These are phyloP conservation scores for Pistacia atlantica DNA, from an alignment of 345 rosid species.

Conservation along the genomic window DNA sequence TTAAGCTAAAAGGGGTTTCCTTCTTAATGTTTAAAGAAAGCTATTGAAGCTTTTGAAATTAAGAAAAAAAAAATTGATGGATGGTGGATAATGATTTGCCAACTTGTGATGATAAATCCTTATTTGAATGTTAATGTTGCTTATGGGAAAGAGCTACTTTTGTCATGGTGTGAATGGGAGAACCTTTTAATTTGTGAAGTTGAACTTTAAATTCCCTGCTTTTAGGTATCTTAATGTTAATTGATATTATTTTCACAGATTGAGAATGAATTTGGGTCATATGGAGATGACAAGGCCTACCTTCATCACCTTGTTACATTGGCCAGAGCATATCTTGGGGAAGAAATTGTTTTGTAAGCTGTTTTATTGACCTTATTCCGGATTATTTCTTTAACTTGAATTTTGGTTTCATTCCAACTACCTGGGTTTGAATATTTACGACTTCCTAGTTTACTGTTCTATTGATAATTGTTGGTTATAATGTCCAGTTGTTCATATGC, in stretches of 20 bases:
- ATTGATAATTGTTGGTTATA: background rate
- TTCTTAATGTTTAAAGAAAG: background rate
- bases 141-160: background rate
- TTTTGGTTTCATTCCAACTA: background rate
- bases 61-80: background rate
- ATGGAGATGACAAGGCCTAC: slow-evolving; percentile 85
- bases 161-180: background rate
- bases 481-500: background rate
- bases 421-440: background rate
- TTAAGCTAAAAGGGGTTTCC: background rate
- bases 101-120: background rate
- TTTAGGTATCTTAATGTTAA: background rate
- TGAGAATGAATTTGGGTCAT: slow-evolving; percentile 97
- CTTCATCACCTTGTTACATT: slow-evolving; percentile 61
- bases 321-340: slow-evolving; percentile 69
- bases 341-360: slow-evolving; percentile 69
- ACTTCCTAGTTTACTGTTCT: background rate
- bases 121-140: background rate
- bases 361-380: slow-evolving; percentile 15
- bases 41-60: background rate
- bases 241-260: slow-evolving; percentile 49
- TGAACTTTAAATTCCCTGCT: slow-evolving; percentile 17
- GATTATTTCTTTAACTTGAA: background rate
- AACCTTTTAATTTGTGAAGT: background rate
- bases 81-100: background rate